Conservation (phyloP, 768 basidiomycete genomes). For the Tylopilus subfusipes region DNA sequence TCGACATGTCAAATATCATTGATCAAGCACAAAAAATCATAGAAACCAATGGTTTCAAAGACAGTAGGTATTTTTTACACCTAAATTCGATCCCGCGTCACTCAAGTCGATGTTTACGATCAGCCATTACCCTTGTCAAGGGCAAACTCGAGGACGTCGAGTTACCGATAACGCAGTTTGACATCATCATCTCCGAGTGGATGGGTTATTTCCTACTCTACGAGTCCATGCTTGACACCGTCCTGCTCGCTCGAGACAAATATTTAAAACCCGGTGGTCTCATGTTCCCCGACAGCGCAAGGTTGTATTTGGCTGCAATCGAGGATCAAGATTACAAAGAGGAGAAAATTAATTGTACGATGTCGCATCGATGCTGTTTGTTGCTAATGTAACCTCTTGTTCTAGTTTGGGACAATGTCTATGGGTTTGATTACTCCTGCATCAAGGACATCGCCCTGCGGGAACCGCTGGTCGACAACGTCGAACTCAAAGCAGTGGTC, state of each 20-base stretch:
- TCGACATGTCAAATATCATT: conserved; percentile 99
- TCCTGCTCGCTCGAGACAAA: conserved; percentile 93
- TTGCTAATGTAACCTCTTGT: conserved; percentile 2
- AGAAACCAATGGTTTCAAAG: conserved; percentile 92
- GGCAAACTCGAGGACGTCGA: conserved; percentile 94
- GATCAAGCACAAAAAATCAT: conserved; percentile 98
- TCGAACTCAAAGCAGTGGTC: conserved; percentile 92
- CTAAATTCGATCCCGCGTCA: neutral
- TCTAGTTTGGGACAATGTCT: conserved; percentile 98
- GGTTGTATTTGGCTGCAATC: conserved; percentile 91
- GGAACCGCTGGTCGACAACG: conserved; percentile 98
- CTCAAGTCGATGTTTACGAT: conserved; percentile 5
- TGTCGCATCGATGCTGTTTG: neutral
- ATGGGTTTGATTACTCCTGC: conserved; percentile 98
- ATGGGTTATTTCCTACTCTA: conserved; percentile 99
- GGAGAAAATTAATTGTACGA: conserved; percentile 94
- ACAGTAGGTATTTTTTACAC: conserved; percentile 61
- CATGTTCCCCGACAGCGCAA: conserved; percentile 95
- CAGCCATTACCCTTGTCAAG: conserved; percentile 93
- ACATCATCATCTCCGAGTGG: conserved; percentile 99
- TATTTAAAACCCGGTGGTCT: conserved; percentile 89
- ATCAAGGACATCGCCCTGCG: conserved; percentile 98
- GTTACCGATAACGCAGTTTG: conserved; percentile 87
- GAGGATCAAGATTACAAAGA: conserved; percentile 99
- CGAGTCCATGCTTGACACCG: conserved; percentile 99